Conservation (phyloP, 306 rosid species). For the Herpetospermum pedunculosum region DNA sequence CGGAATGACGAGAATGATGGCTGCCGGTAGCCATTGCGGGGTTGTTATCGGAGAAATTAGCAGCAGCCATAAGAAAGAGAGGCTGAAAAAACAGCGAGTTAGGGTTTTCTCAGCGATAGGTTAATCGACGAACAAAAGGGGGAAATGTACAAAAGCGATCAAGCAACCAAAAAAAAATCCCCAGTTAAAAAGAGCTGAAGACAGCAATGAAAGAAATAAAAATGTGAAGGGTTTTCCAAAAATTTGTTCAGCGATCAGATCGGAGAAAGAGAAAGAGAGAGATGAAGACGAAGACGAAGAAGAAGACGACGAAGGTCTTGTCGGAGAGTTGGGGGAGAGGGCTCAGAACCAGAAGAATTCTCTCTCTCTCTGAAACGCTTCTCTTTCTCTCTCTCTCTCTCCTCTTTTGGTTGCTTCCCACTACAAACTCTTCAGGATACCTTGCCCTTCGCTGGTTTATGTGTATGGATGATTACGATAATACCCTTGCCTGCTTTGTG, state of each 20-base stretch:
- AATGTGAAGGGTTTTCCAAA: constrained; percentile 33
- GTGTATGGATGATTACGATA: not conserved
- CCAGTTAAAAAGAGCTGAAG: not conserved
- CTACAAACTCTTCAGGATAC: constrained; percentile 7
- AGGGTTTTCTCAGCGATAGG: constrained; percentile 34
- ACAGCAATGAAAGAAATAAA: not conserved
- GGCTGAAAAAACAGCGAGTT: not conserved
- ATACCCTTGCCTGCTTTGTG: not conserved
- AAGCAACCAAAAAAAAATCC: no score
- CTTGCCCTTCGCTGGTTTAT: constrained; percentile 13
- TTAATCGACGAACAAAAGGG: constrained; percentile 26
- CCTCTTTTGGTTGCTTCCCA: constrained; percentile 18
- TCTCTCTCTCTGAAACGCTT: not conserved
- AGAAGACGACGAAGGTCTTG: no score
- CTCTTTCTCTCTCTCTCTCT: not conserved
- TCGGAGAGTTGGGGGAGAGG: not conserved
- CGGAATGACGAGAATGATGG: constrained; percentile 30
- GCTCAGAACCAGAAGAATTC: constrained; percentile 14
- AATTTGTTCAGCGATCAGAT: constrained; percentile 49
- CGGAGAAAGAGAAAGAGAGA: constrained; percentile 27
- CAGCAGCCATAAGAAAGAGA: constrained; percentile 29
- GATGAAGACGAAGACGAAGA: constrained; percentile 1
- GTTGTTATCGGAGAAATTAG: not conserved
- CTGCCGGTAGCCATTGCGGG: constrained; percentile 1
- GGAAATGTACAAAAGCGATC: constrained; percentile 14